Base-by-base conservation (phyloP, 1,284 basidiomycete species). In the Phlebopus sp. region DNA sequence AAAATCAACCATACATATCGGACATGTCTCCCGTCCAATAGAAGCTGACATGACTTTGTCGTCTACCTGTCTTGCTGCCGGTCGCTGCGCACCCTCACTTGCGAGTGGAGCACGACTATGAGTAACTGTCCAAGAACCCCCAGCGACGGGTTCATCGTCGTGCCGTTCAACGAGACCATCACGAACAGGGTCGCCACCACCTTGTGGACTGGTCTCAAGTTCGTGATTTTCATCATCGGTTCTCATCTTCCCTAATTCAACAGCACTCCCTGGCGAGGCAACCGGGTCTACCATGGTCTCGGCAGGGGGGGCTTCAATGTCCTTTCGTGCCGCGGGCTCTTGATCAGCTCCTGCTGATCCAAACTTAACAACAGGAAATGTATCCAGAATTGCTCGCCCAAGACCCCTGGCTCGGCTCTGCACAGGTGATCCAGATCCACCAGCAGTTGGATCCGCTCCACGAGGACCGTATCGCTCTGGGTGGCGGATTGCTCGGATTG, bases 1-100 rank as follows among this genome's bases (percentile, higher is more conserved):
- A 60, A 97, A 97, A 58, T 95, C 92, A 34, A 91, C 75, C 51
- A 96, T 86, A 63, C 94, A 97, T 54, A 97, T 97, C 5, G 94
- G 92, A 69, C 93, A 97, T 19, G 87, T 92, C 64, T 92, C 88
- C 34, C 81, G 79, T 11, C 85, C 88, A 35, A 90, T 88, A 11
- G 78, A 75, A 39, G 76, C 81, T 1, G 83, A 84, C 44, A 80
- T 73, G 13, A 79, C 67, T 31, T 77, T 72, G 45, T 70, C 67
- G 25, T 58, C 60, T 42, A 53, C 57, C 9, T 30, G 49, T 13
- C 43, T 2, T 31, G 48, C 41, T 18, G 37, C 27, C 14, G 43
- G n/a, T 13, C 21, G 43, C n/a, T 44, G 42, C 40, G 47, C 6
- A 17, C 38, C 45, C 2, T 31, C 42, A 9, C 47, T 42, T 3